Conservation (phyloP, 441 rosid genomes). For the Dalechampia spathulata region DNA sequence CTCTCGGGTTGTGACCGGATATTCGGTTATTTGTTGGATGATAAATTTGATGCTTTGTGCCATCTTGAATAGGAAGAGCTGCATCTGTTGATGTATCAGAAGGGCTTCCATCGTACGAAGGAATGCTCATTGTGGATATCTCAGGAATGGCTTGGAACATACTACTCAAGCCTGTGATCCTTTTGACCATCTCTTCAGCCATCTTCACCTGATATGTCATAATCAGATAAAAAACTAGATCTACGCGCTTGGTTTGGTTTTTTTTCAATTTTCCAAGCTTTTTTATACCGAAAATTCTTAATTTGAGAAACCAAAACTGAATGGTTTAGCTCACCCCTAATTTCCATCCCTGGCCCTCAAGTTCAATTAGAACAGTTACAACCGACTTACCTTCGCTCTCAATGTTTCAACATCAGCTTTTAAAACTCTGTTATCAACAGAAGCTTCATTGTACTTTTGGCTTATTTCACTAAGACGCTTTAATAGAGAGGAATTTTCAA, state of each 20-base stretch:
- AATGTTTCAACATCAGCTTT: conserved; percentile 91
- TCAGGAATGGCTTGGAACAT: conserved; percentile 41
- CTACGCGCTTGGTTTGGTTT: too few relatives aligned
- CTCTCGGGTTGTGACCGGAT: conserved; percentile 26
- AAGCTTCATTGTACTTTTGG: conserved; percentile 69
- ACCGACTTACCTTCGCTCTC: conserved; percentile 59
- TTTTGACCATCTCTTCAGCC: conserved; percentile 94
- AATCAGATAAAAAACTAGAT: neutral
- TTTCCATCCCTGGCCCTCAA: conserved; percentile 2
- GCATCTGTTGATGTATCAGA: conserved; percentile 51
- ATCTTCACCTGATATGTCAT: conserved; percentile 65
- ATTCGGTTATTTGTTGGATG: conserved; percentile 24
- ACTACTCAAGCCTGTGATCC: conserved; percentile 71
- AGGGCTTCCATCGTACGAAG: conserved; percentile 39
- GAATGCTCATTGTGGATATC: conserved; percentile 32
- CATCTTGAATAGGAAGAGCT: conserved; percentile 50
- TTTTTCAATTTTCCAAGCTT: too few relatives aligned
- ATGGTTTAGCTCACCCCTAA: too few relatives aligned
- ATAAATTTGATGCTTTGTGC: conserved; percentile 28
- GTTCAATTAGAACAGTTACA: neutral
- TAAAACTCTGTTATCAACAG: conserved; percentile 81
- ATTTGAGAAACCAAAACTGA: too few relatives aligned
- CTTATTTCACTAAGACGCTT: conserved; percentile 59
- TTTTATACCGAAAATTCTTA: too few relatives aligned
- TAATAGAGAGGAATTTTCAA: conserved; percentile 63